Evolutionary conservation across 306 rosid genomes (phyloP).

Genomic region (Castanospermum australe): DNA sequence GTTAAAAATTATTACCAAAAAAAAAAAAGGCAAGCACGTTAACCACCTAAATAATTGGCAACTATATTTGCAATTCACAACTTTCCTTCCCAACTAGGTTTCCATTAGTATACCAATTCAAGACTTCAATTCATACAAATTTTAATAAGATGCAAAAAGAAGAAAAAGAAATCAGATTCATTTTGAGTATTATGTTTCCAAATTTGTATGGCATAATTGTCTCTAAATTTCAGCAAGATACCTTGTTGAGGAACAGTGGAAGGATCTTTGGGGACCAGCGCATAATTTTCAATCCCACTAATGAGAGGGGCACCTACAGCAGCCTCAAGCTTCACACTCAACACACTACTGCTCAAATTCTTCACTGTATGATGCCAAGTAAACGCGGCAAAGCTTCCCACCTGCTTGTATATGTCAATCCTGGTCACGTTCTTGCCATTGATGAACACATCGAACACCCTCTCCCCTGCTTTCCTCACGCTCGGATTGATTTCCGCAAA

Average conservation of each 20-base stretch:
- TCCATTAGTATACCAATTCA: neutral
- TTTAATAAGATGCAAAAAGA: constrained; percentile 14
- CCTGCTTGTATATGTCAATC: constrained; percentile 69
- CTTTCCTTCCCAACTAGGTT: neutral
- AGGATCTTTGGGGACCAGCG: constrained; percentile 81
- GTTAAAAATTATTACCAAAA: neutral
- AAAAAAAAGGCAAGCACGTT: neutral
- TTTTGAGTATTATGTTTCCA: neutral
- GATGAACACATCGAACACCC: constrained; percentile 73
- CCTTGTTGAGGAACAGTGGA: constrained; percentile 84
- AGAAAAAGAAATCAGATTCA: constrained; percentile 8
- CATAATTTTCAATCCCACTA: constrained; percentile 88
- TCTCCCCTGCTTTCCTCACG: constrained; percentile 62
- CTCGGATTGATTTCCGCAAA: constrained; percentile 75
- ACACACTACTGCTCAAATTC: constrained; percentile 60
- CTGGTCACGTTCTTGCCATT: constrained; percentile 62
- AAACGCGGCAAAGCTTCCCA: constrained; percentile 71
- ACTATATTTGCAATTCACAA: constrained; percentile 7
- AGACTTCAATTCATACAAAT: constrained; percentile 17
- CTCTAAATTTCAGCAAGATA: constrained; percentile 21
- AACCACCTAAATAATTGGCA: constrained; percentile 15
- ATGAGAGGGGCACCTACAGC: constrained; percentile 69
- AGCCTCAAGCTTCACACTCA: constrained; percentile 66
- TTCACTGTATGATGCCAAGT: constrained; percentile 69
- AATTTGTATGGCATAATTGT: neutral